Base-by-base conservation (phyloP, 192 early-diverging fungal genomes). In the Coemansia sp. region DNA sequence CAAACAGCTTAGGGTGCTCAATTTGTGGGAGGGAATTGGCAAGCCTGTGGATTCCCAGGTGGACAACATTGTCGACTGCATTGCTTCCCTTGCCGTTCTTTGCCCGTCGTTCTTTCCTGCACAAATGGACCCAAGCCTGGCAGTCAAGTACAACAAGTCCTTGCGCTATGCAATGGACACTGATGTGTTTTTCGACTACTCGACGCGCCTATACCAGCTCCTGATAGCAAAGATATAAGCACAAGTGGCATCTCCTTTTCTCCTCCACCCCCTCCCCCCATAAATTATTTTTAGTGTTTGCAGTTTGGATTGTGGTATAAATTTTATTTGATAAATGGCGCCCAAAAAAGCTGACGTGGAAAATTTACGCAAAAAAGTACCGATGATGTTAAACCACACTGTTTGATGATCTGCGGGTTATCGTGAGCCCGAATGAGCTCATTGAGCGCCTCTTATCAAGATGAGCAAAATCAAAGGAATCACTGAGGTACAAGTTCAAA, bases 331-430 rank as follows among this genome's bases (percentile, higher is more conserved):
- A n/a, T 6, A 54, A 54, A 32, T 6, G 14, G 27, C 6, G 51
- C 27, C 32, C 32, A 35, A 6, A 54, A n/a, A n/a, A n/a, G n/a
- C n/a, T n/a, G 29, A n/a, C n/a, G 29, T 31, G 22, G 15, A 6
- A 0, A 54, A 31, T 32, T 31, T 54, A 54, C 51, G 51, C 51
- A 54, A 54, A 54, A 51, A 54, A 54, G 29, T 54, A 54, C 51
- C 51, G 14, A 6, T 54, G 51, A 54, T 54, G 51, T 31, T 54
- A 54, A 31, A 31, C 51, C 51, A 54, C 51, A 54, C 51, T 54
- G 51, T 54, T 54, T 54, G 51, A 54, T 35, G 51, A 31, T 32
- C 29, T 6, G 32, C 29, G 51, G 51, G 51, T 15, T 7, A 54
- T 54, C 51, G 27, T n/a, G 51, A 54, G 17, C 51, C 51, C 29